phyloP scores from a whole-genome alignment of 306 rosid species.

The Arachis stenosperma region DNA sequence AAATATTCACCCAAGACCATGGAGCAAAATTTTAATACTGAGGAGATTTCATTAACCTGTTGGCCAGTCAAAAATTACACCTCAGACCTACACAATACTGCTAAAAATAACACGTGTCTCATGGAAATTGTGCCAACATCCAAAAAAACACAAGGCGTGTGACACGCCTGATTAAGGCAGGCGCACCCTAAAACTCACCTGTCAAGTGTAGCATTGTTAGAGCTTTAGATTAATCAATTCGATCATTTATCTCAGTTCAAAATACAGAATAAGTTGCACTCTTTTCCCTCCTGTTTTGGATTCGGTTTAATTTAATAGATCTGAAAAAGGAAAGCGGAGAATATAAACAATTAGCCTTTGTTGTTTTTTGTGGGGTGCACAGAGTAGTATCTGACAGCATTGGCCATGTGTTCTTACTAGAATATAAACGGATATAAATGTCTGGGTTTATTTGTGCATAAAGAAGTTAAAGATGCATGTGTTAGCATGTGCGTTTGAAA shows the following conservation, averaged over 20 bases:
- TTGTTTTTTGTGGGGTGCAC: not conserved
- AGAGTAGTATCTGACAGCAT: not conserved
- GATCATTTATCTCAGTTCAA: slow-evolving; percentile 13
- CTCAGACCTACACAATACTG: too few relatives aligned
- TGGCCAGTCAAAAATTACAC: too few relatives aligned
- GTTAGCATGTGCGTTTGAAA: slow-evolving; percentile 31
- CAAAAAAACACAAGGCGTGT: too few relatives aligned
- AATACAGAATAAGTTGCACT: not conserved
- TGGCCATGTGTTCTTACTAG: slow-evolving; percentile 7
- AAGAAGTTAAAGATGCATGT: not conserved
- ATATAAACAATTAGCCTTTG: slow-evolving; percentile 15
- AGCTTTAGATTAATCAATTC: slow-evolving; percentile 5
- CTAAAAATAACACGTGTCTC: too few relatives aligned
- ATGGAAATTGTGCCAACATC: too few relatives aligned
- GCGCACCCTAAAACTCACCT: too few relatives aligned
- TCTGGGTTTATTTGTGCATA: slow-evolving; percentile 24
- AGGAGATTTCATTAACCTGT: too few relatives aligned
- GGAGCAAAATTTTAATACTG: too few relatives aligned
- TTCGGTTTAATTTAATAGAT: not conserved
- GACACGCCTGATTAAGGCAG: too few relatives aligned
- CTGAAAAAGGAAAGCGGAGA: not conserved
- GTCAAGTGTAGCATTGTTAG: not conserved
- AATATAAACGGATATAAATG: slow-evolving; percentile 20
- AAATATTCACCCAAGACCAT: too few relatives aligned
- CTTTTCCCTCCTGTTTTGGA: slow-evolving; percentile 3